Evolutionary conservation across 2,329 filamentous ascomycete genomes (phyloP), one percentile per base, ranked within the genome.

Genomic region (Ophiostoma piceae): DNA sequence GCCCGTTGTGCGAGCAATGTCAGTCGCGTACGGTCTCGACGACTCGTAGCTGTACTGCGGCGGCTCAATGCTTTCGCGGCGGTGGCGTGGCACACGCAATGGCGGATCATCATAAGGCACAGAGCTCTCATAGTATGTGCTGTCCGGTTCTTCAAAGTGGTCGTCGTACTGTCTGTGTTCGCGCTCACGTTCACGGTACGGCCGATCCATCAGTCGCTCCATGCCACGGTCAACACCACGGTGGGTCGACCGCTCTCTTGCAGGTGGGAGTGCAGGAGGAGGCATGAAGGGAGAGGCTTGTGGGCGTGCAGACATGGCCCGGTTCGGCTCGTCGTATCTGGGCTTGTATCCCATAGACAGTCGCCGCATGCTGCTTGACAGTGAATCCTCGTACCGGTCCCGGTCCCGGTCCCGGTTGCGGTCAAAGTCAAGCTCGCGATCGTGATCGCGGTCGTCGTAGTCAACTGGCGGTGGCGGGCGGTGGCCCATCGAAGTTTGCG

Each of bases 221-320:
- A 60, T 12, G 14, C 57, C 57, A 32, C 57, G 57, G 26, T 62
- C 57, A 62, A 62, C 57, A 16, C 57, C 57, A 26, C 57, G 57
- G 32, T 39, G 43, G 22, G 43, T 32, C 41, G 43, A 37, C 16
- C 41, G 35, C 4, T 47, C 64, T 37, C 64, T 37, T 12, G 65
- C 11, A 19, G 35, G 22, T 3, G 65, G 65, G 14, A 47, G 64
- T 8, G 64, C n/a, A 11, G 77, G 74, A 3, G 78, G 76, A 1
- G 77, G 77, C 1, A 75, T 74, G 41, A 76, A 76, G 6, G 76
- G 74, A 37, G 73, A 77, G 32, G 69, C 66, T 2, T 71, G 68
- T 9, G 80, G 81, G 16, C 82, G 77, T 66, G 76, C 74, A 11
- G 77, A 76, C 3, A 83, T 83, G 12, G 84, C 84, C 29, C 84